These are phyloP conservation scores for Drosera capensis DNA, from an alignment of 148 eudicot species.

Conservation along the genomic window DNA sequence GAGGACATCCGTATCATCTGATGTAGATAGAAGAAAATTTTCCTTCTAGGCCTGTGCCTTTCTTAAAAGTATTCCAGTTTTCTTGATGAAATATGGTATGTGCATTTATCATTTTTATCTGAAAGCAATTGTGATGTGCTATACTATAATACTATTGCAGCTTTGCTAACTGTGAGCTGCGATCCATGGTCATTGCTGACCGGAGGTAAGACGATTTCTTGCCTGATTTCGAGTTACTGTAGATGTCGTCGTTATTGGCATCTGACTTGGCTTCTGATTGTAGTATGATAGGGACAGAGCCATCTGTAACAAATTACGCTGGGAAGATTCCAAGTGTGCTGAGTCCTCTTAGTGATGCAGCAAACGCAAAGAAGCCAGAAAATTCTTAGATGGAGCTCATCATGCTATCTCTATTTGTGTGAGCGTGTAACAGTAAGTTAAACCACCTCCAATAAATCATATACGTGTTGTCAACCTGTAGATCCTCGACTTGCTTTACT, in stretches of 20 bases:
- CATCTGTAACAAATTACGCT: slow-evolving; percentile 48
- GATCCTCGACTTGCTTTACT: too few species aligned
- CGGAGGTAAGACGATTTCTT: slow-evolving; percentile 29
- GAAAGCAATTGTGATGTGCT: too few species aligned
- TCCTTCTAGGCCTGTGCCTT: too few species aligned
- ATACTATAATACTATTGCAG: slow-evolving; percentile 43
- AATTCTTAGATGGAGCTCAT: slow-evolving; percentile 4
- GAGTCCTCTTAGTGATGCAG: slow-evolving; percentile 39
- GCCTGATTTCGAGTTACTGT: background rate
- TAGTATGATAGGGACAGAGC: slow-evolving; percentile 56
- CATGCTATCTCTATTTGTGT: too few species aligned
- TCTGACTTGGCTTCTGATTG: slow-evolving; percentile 9
- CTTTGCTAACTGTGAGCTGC: slow-evolving; percentile 84
- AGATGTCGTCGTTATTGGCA: background rate
- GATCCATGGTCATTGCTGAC: slow-evolving; percentile 66
- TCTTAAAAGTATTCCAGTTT: too few species aligned
- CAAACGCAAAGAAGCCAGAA: slow-evolving; percentile 20
- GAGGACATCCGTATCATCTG: too few species aligned
- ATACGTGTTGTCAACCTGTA: too few species aligned
- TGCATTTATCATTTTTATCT: too few species aligned
- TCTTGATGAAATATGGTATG: too few species aligned
- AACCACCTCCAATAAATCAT: too few species aligned
- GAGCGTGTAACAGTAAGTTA: too few species aligned
- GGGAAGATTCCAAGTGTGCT: slow-evolving; percentile 64
- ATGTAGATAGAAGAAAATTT: too few species aligned